Evolutionary conservation across 441 rosid genomes (phyloP), one percentile per base, ranked within the genome.

Genomic region (Aquilaria agallochum): DNA sequence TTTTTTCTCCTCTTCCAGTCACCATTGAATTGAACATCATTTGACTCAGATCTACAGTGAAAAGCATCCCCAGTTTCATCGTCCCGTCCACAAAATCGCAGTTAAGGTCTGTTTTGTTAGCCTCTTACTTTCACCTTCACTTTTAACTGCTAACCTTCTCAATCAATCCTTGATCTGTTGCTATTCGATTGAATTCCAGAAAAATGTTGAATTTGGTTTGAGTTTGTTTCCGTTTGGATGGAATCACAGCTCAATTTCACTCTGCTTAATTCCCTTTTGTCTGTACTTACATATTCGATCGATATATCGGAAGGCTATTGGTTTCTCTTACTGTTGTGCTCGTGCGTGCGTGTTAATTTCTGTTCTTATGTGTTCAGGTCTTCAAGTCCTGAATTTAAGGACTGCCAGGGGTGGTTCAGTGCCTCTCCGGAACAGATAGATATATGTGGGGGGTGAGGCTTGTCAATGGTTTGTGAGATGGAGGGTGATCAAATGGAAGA

Each of bases 401-500:
- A 36, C 6, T 8, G 42, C 5, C 42, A 8, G 42, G 5, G 42
- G 42, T 36, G 6, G 42, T 20, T 20, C 27, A 36, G 42, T 36
- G 42, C 42, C 42, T 8, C 42, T 36, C 42, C 42, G 42, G 42
- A 36, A 8, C 42, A 36, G 27, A 20, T 20, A 20, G 42, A 36
- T 36, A 36, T 2, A 36, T 36, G 42, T 36, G 58, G 66, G 53
- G 53, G 7, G 73, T 31, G 55, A 75, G 59, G 64, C n/a, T 76
- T 60, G 67, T 56, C n/a, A 34, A 77, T 83, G 84, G 81, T 74
- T 66, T 63, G 82, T 12, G 76, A 81, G 44, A 85, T 83, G 88
- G 96, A 84, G 76, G 63, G 70, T 31, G 83, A 85, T 76, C 87
- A 78, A 48, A 70, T 74, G 11, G 96, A 91, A 15, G 97, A 91